Evolutionary conservation across 2,329 filamentous ascomycete genomes (phyloP).

Genomic region (Ceratocystis smalleyi): DNA sequence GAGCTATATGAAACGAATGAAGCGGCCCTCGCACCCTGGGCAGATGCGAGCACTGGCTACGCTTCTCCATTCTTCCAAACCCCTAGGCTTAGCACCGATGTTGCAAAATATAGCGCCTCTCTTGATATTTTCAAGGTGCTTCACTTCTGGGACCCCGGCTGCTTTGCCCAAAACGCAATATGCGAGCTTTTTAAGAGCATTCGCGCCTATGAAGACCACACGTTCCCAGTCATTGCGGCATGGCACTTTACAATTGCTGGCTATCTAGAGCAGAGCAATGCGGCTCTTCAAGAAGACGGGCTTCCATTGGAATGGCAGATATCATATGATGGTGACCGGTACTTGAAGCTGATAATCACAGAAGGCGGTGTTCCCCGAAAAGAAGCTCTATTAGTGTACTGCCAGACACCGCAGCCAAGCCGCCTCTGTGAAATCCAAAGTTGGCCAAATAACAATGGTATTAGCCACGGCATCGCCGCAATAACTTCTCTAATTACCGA

Average conservation of each 20-base stretch:
- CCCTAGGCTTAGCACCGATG: background rate
- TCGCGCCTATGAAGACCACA: background rate
- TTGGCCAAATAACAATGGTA: background rate
- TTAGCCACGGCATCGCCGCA: background rate
- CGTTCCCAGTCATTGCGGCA: background rate
- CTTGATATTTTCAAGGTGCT: background rate
- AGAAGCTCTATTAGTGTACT: slow-evolving; percentile 1
- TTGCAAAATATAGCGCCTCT: background rate
- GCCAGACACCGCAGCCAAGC: background rate
- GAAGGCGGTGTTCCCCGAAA: background rate
- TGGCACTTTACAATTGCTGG: background rate
- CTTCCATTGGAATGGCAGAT: slow-evolving; percentile 6
- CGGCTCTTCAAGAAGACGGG: background rate
- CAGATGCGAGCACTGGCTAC: too few relatives aligned
- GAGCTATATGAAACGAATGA: too few relatives aligned
- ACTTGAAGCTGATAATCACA: background rate
- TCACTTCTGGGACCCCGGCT: background rate
- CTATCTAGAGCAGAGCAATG: background rate
- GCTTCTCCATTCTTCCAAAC: background rate
- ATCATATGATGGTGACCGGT: background rate
- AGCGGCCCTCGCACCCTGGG: too few relatives aligned
- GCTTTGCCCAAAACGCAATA: background rate
- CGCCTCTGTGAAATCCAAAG: background rate
- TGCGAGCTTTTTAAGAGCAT: slow-evolving; percentile 1
- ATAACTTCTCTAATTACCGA: background rate